phyloP scores from a whole-genome alignment of 2,329 filamentous ascomycete genomes.

The Cladosporium halotolerans region DNA sequence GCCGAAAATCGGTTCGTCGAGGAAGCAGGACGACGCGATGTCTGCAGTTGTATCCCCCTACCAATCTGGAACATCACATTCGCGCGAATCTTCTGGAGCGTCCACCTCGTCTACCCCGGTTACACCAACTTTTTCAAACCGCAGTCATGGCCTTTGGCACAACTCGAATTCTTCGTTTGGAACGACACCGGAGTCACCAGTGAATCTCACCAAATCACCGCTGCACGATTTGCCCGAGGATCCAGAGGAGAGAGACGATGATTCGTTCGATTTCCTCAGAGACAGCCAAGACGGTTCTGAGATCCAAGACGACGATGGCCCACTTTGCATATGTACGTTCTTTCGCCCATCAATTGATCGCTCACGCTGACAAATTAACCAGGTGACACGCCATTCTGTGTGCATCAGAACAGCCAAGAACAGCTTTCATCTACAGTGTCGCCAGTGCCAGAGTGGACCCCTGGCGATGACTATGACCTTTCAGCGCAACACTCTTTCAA shows the following conservation, averaged over 20 bases:
- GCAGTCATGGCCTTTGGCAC: conserved; percentile 58
- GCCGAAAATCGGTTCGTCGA: conserved; percentile 19
- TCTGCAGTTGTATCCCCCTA: conserved; percentile 20
- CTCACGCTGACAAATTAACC: conserved; percentile 13
- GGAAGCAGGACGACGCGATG: conserved; percentile 17
- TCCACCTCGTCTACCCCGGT: conserved; percentile 65
- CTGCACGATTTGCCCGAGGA: conserved; percentile 84
- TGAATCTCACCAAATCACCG: conserved; percentile 54
- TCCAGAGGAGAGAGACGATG: conserved; percentile 62
- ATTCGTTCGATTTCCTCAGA: conserved; percentile 37
- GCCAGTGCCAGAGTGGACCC: conserved; percentile 23
- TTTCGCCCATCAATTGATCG: neutral
- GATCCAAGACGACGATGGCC: conserved; percentile 35
- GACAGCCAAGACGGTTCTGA: neutral
- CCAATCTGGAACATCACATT: conserved; percentile 24
- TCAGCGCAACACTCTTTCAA: conserved; percentile 44
- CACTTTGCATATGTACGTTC: conserved; percentile 69
- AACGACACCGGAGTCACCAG: conserved; percentile 54
- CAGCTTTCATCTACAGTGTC: conserved; percentile 1
- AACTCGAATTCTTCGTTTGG: conserved; percentile 77
- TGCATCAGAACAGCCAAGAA: conserved; percentile 35
- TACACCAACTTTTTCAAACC: conserved; percentile 62
- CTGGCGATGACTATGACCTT: conserved; percentile 49
- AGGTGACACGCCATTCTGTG: conserved; percentile 57
- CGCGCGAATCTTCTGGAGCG: conserved; percentile 30